Conservation (phyloP, 148 eudicot genomes). For the Rhododendron henanense region DNA sequence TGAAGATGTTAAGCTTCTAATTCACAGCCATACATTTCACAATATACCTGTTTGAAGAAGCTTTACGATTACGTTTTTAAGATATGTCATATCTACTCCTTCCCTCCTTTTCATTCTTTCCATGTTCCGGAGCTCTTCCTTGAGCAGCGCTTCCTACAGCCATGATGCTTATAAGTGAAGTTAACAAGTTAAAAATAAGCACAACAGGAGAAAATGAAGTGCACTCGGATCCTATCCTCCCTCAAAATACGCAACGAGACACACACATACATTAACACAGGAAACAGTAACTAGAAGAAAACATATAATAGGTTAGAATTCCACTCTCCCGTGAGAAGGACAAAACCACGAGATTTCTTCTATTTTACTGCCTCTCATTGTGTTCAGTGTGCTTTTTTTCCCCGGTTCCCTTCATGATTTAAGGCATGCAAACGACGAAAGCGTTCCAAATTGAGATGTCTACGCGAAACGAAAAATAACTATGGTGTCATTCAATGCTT, state of each 20-base stretch:
- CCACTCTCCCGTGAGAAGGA: no score
- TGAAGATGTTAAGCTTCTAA: not conserved
- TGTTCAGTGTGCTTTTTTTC: no score
- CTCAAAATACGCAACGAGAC: not conserved
- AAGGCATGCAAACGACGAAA: no score
- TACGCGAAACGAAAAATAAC: no score
- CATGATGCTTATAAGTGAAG: constrained; percentile 8
- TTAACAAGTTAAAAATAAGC: not conserved
- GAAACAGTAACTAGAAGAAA: not conserved
- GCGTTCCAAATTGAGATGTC: no score
- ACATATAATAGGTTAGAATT: not conserved
- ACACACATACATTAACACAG: not conserved
- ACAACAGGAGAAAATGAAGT: not conserved
- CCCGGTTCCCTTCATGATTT: no score
- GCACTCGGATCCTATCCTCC: not conserved
- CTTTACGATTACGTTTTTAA: constrained; percentile 89
- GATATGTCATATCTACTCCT: constrained; percentile 98
- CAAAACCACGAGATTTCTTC: no score
- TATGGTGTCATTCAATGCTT: no score
- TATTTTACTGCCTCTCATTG: no score
- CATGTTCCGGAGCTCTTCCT: constrained; percentile 92
- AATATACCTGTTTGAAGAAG: constrained; percentile 91
- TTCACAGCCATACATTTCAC: not conserved
- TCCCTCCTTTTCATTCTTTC: constrained; percentile 88
- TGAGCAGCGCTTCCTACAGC: constrained; percentile 82